Percentiles rank a stretch among this genome's conserved stretches.
phyloP scores from a whole-genome alignment of 192 early-diverging fungal genomes.

The Coemansia sp. region DNA sequence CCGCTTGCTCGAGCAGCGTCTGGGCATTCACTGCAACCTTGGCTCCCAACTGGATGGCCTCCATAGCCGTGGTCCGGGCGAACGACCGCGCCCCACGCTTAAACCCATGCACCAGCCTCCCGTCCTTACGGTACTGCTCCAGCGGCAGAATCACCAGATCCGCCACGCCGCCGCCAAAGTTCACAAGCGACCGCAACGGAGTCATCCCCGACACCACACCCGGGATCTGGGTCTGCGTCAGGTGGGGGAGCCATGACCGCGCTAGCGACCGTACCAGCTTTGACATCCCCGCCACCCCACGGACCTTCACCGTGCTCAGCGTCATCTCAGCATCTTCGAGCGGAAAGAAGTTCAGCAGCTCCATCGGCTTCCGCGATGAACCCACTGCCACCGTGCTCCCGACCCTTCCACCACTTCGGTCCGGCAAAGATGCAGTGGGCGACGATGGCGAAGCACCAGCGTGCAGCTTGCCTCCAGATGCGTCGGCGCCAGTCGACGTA shows the following conservation, averaged over 20 bases:
- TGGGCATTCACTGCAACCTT: slow-evolving; percentile 86
- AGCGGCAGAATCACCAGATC: slow-evolving; percentile 89
- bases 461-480: no score
- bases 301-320: slow-evolving; percentile 64
- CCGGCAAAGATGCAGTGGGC: no score
- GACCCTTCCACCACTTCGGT: neutral
- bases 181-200: slow-evolving; percentile 83
- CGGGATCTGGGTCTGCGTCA: slow-evolving; percentile 85
- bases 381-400: neutral
- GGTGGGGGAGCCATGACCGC: slow-evolving; percentile 84
- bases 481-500: slow-evolving; percentile 26
- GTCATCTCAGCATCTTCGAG: slow-evolving; percentile 90
- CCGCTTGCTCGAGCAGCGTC: slow-evolving; percentile 82
- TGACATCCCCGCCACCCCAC: slow-evolving; percentile 69
- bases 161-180: slow-evolving; percentile 82
- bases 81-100: slow-evolving; percentile 87
- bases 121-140: slow-evolving; percentile 90
- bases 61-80: slow-evolving; percentile 82
- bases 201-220: slow-evolving; percentile 84
- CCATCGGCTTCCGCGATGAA: slow-evolving; percentile 18
- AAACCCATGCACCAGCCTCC: slow-evolving; percentile 78
- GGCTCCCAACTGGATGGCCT: slow-evolving; percentile 83
- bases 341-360: slow-evolving; percentile 87
- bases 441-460: no score
- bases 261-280: slow-evolving; percentile 63